These are phyloP conservation scores for Amanita pallidorosea DNA, from an alignment of 768 basidiomycete species.

Conservation along the genomic window DNA sequence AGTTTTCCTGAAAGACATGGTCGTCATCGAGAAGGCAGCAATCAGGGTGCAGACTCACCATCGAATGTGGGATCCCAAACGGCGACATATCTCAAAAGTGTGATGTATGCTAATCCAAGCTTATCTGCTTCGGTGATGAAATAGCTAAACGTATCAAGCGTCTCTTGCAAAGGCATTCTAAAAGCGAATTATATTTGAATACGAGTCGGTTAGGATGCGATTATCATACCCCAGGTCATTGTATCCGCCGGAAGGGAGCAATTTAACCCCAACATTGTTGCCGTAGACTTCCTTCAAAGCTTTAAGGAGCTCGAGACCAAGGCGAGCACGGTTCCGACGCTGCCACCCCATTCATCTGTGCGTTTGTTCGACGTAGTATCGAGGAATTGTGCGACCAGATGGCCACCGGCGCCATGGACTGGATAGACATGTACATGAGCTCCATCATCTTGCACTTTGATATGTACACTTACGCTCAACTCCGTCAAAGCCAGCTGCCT, in stretches of 20 bases:
- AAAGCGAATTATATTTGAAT: background rate
- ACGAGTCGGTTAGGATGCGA: background rate
- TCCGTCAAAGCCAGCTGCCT: conserved; percentile 26
- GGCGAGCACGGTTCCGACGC: conserved; percentile 41
- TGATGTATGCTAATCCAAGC: conserved; percentile 22
- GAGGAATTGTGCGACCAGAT: conserved; percentile 39
- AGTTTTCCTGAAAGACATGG: conserved; percentile 15
- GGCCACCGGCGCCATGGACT: conserved; percentile 37
- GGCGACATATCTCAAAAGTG: conserved; percentile 17
- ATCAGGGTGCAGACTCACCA: conserved; percentile 12
- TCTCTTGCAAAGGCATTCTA: conserved; percentile 34
- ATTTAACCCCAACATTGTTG: conserved; percentile 31
- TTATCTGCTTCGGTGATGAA: conserved; percentile 29
- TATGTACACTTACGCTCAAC: conserved; percentile 15
- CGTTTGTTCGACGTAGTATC: conserved; percentile 37
- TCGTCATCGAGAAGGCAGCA: background rate
- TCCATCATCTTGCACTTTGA: background rate
- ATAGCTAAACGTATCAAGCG: conserved; percentile 30
- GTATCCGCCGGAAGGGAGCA: conserved; percentile 32
- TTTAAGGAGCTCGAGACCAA: conserved; percentile 40
- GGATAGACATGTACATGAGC: background rate
- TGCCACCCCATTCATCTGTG: conserved; percentile 52
- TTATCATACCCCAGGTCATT: conserved; percentile 31
- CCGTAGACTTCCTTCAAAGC: conserved; percentile 30
- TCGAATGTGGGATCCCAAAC: conserved; percentile 17